A percentile compares a stretch with the other conserved stretches of the same genome.
Evolutionary conservation across 495 filamentous ascomycete genomes (phyloP).

Genomic region (Penicillium manginii): DNA sequence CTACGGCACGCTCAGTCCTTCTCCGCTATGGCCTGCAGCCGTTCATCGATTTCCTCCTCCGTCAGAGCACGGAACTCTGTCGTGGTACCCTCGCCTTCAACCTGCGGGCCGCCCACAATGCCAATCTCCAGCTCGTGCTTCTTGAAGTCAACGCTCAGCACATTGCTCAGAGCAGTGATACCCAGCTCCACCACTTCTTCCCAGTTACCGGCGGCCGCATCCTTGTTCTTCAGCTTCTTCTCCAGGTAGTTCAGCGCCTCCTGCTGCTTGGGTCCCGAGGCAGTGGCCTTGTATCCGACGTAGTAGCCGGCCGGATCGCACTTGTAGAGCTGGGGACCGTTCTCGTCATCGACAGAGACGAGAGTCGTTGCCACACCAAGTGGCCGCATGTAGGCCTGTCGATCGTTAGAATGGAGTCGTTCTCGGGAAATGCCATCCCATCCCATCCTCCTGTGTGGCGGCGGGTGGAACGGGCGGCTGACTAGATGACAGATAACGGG

Average conservation of each 20-base stretch:
- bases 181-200: constrained; percentile 97
- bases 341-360: constrained; percentile 90
- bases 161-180: constrained; percentile 90
- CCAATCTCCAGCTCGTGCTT: constrained; percentile 98
- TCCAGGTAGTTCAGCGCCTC: constrained; percentile 97
- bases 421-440: not conserved
- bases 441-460: not conserved
- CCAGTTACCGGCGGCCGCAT: constrained; percentile 89
- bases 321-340: constrained; percentile 96
- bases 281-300: constrained; percentile 96
- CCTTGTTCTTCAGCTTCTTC: constrained; percentile 99
- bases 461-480: not conserved
- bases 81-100: constrained; percentile 79
- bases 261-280: constrained; percentile 95
- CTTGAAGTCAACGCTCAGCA: constrained; percentile 99
- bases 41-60: constrained; percentile 97
- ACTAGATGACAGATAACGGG: constrained; percentile 3
- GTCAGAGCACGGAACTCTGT: constrained; percentile 84
- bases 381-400: constrained; percentile 95
- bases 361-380: constrained; percentile 93
- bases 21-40: constrained; percentile 95
- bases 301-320: constrained; percentile 98
- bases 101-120: constrained; percentile 82
- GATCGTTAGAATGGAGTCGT: constrained; percentile 12
- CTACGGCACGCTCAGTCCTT: constrained; percentile 71